Percentiles rank a stretch among this genome's conserved stretches.
Evolutionary conservation across 805 yeast genomes (phyloP).

Genomic region (Monosporozyma solicola): DNA sequence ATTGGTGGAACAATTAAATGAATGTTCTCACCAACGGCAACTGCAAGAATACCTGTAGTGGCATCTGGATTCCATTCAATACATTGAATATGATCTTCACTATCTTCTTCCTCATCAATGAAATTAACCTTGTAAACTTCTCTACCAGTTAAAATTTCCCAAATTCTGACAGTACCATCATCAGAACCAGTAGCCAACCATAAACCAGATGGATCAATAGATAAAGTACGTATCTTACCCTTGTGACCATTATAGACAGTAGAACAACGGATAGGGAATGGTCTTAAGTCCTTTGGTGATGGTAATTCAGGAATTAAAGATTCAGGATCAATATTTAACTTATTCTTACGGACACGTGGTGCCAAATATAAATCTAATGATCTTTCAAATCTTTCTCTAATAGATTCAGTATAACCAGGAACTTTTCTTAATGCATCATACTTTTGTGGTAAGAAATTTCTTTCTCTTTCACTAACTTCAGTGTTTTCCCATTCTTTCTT

Average conservation of each 20-base stretch:
- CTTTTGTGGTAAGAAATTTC: slow-evolving; percentile 74
- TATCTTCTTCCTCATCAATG: slow-evolving; percentile 39
- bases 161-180: slow-evolving; percentile 90
- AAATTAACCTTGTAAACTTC: slow-evolving; percentile 65
- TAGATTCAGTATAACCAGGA: slow-evolving; percentile 80
- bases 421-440: slow-evolving; percentile 77
- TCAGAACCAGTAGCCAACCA: slow-evolving; percentile 98
- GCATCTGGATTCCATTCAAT: slow-evolving; percentile 86
- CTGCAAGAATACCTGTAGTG: slow-evolving; percentile 69
- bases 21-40: slow-evolving; percentile 72
- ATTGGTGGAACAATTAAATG: slow-evolving; percentile 82
- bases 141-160: slow-evolving; percentile 95
- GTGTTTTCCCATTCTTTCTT: slow-evolving; percentile 55
- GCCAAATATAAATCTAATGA: slow-evolving; percentile 90
- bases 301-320: slow-evolving; percentile 93
- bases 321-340: slow-evolving; percentile 91
- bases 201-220: slow-evolving; percentile 81
- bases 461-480: slow-evolving; percentile 71
- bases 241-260: slow-evolving; percentile 77
- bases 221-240: slow-evolving; percentile 71
- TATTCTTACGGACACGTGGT: slow-evolving; percentile 87
- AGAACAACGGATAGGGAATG: slow-evolving; percentile 89
- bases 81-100: slow-evolving; percentile 72
- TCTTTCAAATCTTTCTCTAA: slow-evolving; percentile 90
- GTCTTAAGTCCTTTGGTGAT: slow-evolving; percentile 91